These are phyloP conservation scores for Amylocarpus encephaloides DNA, from an alignment of 2,329 filamentous ascomycete species.

Conservation along the genomic window DNA sequence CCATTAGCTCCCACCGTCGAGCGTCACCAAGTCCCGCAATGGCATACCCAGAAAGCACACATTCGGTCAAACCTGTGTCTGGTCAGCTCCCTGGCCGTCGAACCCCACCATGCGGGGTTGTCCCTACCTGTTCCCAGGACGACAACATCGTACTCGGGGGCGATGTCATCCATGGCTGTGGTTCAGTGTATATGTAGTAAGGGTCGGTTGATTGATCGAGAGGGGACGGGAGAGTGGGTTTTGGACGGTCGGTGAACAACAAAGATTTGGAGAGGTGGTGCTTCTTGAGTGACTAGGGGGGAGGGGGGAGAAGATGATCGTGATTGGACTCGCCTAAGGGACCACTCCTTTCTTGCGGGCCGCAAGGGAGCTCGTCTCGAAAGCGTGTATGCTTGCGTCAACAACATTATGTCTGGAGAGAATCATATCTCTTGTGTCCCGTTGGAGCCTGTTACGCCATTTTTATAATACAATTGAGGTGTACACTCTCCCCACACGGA, in stretches of 20 bases:
- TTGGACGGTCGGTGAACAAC: conserved; percentile 20
- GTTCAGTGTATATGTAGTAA: conserved; percentile 1
- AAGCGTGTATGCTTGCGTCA: conserved; percentile 14
- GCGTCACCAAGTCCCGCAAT: neutral
- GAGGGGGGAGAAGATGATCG: conserved; percentile 9
- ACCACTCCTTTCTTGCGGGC: conserved; percentile 16
- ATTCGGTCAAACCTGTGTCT: conserved; percentile 82
- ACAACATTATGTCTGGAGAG: neutral
- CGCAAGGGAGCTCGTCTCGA: conserved; percentile 19
- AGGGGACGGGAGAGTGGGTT: conserved; percentile 1
- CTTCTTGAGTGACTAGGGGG: conserved; percentile 6
- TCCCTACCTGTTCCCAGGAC: conserved; percentile 90
- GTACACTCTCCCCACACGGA: too few species aligned
- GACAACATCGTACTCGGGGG: conserved; percentile 96
- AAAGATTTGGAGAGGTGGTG: conserved; percentile 14
- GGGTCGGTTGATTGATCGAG: neutral
- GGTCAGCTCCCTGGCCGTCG: conserved; percentile 24
- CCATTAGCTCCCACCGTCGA: conserved; percentile 17
- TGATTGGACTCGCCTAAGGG: conserved; percentile 28
- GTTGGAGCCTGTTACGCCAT: neutral
- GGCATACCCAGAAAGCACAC: conserved; percentile 89
- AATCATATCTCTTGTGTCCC: neutral
- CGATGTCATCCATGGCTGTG: conserved; percentile 87
- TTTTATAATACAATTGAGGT: neutral
- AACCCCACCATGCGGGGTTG: conserved; percentile 35